Base-by-base conservation (phyloP, 2,329 filamentous ascomycete genomes). In the Colletotrichum aenigma region DNA sequence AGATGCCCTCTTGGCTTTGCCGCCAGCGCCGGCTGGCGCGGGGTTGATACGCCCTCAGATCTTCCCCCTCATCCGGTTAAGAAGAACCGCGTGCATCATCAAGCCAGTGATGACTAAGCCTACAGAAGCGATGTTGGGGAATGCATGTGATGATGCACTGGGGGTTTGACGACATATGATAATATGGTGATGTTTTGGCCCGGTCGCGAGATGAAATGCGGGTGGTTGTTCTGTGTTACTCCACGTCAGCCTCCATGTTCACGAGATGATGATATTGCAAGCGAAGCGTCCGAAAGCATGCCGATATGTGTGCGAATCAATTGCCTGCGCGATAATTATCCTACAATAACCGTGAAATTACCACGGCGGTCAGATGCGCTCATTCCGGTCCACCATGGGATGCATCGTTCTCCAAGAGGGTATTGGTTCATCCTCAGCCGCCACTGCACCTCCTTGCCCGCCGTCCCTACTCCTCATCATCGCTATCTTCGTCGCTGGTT, bases 21-120 rank as follows among this genome's bases (percentile, higher is more conserved):
- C 43, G 43, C 43, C n/a, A 24, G 13, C 21, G 18, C 62, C 56
- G 56, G 64, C 58, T 75, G 64, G 70, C 73, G 70, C 73, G 73
- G 73, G 73, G 73, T 75, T 67, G 26, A 52, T 26, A 66, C 43
- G 34, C 64, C 28, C 64, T 73, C 64, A 38, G 66, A 66, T 61
- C 73, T 75, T 52, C 58, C 62, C 71, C 66, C 66, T 61, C 58
- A 28, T 52, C 70, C 73, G 43, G 58, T 21, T 60, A 58, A 73
- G 48, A 64, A 72, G 69, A 62, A 34, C 55, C 73, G 69, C 32
- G 73, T 73, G 21, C 70, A 62, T 64, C 69, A 48, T 67, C 65
- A 18, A 66, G 55, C n/a, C 13, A 15, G 32, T 16, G 69, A 75
- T 73, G 73, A 75, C 73, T 75, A 75, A 75, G 73, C 73, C 36